phyloP scores from a whole-genome alignment of 2,329 filamentous ascomycete genomes.

The Nemania diffusa region DNA sequence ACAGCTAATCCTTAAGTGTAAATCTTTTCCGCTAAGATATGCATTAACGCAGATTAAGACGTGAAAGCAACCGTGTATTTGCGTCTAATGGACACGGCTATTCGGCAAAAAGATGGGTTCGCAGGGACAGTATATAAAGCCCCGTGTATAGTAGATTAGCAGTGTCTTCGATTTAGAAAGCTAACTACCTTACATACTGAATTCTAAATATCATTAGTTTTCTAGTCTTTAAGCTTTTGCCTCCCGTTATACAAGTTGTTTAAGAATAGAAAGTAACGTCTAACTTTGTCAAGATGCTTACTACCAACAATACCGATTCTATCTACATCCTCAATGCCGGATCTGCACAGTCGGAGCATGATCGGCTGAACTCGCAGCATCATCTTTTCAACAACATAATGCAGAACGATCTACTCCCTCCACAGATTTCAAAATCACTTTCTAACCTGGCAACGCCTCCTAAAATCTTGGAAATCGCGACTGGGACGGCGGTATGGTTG shows the following conservation, averaged over 20 bases:
- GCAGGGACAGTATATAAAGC: not conserved
- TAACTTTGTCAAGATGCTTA: constrained; percentile 5
- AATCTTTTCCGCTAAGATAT: not conserved
- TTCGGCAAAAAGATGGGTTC: not conserved
- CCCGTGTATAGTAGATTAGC: no score
- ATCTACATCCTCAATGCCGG: constrained; percentile 36
- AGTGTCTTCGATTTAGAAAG: not conserved
- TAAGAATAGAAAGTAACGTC: no score
- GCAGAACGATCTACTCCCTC: constrained; percentile 31
- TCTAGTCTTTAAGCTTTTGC: not conserved
- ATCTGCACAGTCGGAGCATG: constrained; percentile 24
- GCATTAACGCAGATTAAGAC: not conserved
- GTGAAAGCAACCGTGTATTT: not conserved
- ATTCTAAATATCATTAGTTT: not conserved
- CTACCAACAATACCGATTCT: constrained; percentile 8
- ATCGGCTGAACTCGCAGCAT: constrained; percentile 32
- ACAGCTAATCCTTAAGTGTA: no score
- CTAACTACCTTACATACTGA: not conserved
- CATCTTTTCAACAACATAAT: constrained; percentile 29
- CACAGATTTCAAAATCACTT: constrained; percentile 25
- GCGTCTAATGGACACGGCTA: not conserved
- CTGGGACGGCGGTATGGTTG: constrained; percentile 30
- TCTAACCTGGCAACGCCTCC: constrained; percentile 12
- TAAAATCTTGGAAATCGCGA: constrained; percentile 32
- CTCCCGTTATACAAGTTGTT: not conserved